Evolutionary conservation across 148 eudicot species (phyloP), one percentile per base, ranked within the genome.

Genomic region (Simmondsia chinensis): DNA sequence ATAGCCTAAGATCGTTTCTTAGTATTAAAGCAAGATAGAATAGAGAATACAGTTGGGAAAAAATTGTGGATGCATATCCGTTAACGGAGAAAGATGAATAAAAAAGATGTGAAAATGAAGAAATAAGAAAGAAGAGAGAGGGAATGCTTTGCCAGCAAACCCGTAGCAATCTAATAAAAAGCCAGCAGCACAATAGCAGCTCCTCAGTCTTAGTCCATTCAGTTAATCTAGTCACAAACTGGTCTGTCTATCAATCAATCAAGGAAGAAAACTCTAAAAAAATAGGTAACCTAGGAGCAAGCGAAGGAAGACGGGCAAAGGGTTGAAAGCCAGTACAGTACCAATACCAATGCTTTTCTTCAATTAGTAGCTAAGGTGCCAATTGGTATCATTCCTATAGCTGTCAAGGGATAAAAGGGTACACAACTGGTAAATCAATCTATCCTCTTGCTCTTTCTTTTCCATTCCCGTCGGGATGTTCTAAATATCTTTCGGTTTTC

Each of bases 201-300:
- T 2, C n/a, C 37, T 33, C 13, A n/a, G n/a, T 33, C 37, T 33
- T 13, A 33, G 13, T 33, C 37, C 37, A 33, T 33, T 33, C 37
- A 33, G n/a, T 33, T 13, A 33, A 33, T 10, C 37, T 3, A 33
- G 37, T 33, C n/a, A 13, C 37, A 33, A 33, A 33, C 11, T 13
- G n/a, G 37, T n/a, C 35, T 32, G n/a, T 36, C 20, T 36, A 16
- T 36, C 18, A 36, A 36, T 12, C 40, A 36, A 36, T 36, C 20
- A 36, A 16, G 40, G 40, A 36, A 8, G 11, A 36, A 36, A 36
- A 3, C 40, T 36, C 17, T 36, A 36, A 9, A 12, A 17, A 12
- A 36, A 36, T 36, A 8, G 40, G 40, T 36, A 36, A 36, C 40
- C 16, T 36, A 36, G 40, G 20, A 36, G 18, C 40, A 36, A 12